These are phyloP conservation scores for Sporisorium scitamineum DNA, from an alignment of 1,284 basidiomycete genomes.

Conservation along the genomic window DNA sequence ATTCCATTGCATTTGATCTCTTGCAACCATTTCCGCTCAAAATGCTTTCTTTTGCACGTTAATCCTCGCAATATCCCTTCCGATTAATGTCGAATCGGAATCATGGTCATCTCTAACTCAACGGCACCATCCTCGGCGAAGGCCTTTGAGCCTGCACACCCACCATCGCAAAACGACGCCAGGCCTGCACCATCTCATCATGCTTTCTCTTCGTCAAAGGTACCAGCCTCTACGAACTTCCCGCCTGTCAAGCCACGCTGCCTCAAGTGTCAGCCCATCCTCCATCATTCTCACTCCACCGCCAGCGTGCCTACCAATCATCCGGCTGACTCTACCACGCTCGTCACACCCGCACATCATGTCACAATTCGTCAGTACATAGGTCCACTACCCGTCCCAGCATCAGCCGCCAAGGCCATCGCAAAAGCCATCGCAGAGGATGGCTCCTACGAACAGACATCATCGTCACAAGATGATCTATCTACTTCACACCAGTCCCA, in stretches of 20 bases:
- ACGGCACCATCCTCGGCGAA: not conserved
- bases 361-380: constrained; percentile 41
- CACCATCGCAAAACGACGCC: not conserved
- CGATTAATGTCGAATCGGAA: not conserved
- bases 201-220: constrained; percentile 5
- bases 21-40: not conserved
- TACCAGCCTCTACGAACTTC: constrained; percentile 11
- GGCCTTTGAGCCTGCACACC: constrained; percentile 16
- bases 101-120: constrained; percentile 12
- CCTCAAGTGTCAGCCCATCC: constrained; percentile 34
- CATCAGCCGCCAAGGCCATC: constrained; percentile 31
- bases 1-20: not conserved
- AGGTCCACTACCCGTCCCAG: constrained; percentile 46
- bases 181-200: constrained; percentile 3
- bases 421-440: constrained; percentile 51
- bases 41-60: constrained; percentile 4
- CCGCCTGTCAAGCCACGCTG: constrained; percentile 31
- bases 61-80: not conserved
- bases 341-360: constrained; percentile 28
- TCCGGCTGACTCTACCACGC: constrained; percentile 10
- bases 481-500: not conserved
- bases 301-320: constrained; percentile 16
- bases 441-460: constrained; percentile 2
- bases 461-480: not conserved
- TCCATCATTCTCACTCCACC: constrained; percentile 25